Percentiles rank a stretch among this genome's conserved stretches.
Conservation (phyloP, 257 asterid species). For the Fraxinus quadrangulata region DNA sequence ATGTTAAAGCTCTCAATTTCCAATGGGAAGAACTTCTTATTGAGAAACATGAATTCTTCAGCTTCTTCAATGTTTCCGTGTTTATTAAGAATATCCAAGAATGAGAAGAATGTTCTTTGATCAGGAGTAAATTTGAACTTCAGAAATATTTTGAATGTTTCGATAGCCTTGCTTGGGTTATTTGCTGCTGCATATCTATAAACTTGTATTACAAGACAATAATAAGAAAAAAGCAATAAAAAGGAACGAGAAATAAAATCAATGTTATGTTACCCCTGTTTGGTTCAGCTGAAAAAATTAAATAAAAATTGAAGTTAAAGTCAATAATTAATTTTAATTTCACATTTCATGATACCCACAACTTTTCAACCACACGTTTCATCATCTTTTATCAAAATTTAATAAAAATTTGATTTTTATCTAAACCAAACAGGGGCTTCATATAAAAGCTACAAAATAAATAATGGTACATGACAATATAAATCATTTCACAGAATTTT, state of each 20-base stretch:
- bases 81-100: slow-evolving; percentile 67
- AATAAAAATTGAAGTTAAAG: no score
- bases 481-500: background rate
- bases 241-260: background rate
- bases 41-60: slow-evolving; percentile 75
- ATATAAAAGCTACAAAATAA: no score
- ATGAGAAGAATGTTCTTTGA: slow-evolving; percentile 52
- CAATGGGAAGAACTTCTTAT: slow-evolving; percentile 80
- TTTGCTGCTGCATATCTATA: slow-evolving; percentile 77
- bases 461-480: background rate
- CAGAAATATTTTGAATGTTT: slow-evolving; percentile 76
- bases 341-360: no score
- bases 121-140: slow-evolving; percentile 76
- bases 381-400: no score
- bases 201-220: slow-evolving; percentile 21
- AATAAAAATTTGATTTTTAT: no score
- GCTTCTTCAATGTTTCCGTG: slow-evolving; percentile 95
- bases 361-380: no score
- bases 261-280: background rate
- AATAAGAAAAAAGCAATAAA: background rate
- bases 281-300: no score
- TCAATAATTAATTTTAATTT: no score
- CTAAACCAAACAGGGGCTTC: no score
- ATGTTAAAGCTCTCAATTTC: slow-evolving; percentile 77
- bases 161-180: slow-evolving; percentile 61